Base-by-base conservation (phyloP, 2,329 filamentous ascomycete genomes). In the Fusarium denticulatum region DNA sequence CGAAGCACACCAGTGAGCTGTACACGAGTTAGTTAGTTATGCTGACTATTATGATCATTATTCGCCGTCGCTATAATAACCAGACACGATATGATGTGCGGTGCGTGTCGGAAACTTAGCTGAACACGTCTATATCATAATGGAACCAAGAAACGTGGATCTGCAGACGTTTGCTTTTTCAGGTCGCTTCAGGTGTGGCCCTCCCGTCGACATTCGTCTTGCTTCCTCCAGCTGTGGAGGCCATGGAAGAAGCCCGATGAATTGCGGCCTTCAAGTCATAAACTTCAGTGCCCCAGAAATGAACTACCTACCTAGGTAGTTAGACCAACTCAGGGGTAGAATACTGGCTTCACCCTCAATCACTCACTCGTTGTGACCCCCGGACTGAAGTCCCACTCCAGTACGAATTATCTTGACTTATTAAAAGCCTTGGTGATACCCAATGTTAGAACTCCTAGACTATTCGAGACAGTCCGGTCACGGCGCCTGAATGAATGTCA, bases 151-250 rank as follows among this genome's bases (percentile, higher is more conserved):
- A 57, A 72, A 46, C 69, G 62, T 64, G 53, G 71, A 67, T 68
- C 71, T 73, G 59, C 57, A 39, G 26, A 66, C 72, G 50, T 72
- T 72, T 74, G 43, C 63, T 61, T 64, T 53, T 60, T 62, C 40
- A 58, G 67, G 59, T 53, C 67, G 42, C 64, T 55, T 74, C 66
- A 73, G 53, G 67, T 60, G 39, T 72, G 59, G 53, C 69, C 63
- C 67, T 72, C 71, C 42, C 47, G 30, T 36, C 43, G 42, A 56
- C 28, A 16, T 60, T 34, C 37, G 39, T 40, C 20, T 30, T 69
- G 40, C 59, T 50, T 50, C 34, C 43, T 34, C 20, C 34, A 55
- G n/a, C n/a, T 62, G 36, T 42, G 32, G 50, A 50, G 42, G 63
- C 66, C 40, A 53, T 64, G 50, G 56, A 40, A 24, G 20, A 60